These are phyloP conservation scores for Colletotrichum higginsianum DNA, from an alignment of 2,329 filamentous ascomycete genomes.

Conservation along the genomic window DNA sequence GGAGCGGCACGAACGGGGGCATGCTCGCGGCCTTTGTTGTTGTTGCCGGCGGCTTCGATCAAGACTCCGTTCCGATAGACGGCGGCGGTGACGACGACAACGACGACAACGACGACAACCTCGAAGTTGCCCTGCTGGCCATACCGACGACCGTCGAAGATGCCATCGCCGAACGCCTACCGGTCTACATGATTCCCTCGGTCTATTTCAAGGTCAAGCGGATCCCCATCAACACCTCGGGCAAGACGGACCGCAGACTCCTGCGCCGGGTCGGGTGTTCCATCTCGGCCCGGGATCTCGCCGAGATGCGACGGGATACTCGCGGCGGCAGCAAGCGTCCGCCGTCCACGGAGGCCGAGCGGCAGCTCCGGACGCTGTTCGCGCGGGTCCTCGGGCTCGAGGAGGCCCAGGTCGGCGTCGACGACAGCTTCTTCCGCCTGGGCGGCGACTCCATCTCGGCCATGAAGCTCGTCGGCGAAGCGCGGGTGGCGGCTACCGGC, in stretches of 20 bases:
- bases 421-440: slow-evolving; percentile 24
- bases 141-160: slow-evolving; percentile 46
- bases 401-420: background rate
- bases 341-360: slow-evolving; percentile 8
- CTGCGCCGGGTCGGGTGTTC: slow-evolving; percentile 37
- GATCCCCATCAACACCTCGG: slow-evolving; percentile 43
- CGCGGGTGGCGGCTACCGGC: background rate
- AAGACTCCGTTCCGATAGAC: background rate
- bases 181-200: slow-evolving; percentile 54
- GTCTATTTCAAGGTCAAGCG: slow-evolving; percentile 48
- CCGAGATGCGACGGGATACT: background rate
- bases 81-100: too few relatives aligned
- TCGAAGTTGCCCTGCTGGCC: slow-evolving; percentile 57
- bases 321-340: background rate
- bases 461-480: slow-evolving; percentile 16
- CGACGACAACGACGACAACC: too few relatives aligned
- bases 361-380: background rate
- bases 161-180: slow-evolving; percentile 53
- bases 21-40: background rate
- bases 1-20: too few relatives aligned
- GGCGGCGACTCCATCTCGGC: slow-evolving; percentile 26
- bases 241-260: slow-evolving; percentile 43
- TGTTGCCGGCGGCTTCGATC: background rate
- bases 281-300: background rate
- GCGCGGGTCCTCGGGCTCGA: slow-evolving; percentile 12